A percentile compares a stretch with the other conserved stretches of the same genome.
Evolutionary conservation across 371 early-diverging fungal genomes (phyloP).

Genomic region (Dichotomocladium elegans): DNA sequence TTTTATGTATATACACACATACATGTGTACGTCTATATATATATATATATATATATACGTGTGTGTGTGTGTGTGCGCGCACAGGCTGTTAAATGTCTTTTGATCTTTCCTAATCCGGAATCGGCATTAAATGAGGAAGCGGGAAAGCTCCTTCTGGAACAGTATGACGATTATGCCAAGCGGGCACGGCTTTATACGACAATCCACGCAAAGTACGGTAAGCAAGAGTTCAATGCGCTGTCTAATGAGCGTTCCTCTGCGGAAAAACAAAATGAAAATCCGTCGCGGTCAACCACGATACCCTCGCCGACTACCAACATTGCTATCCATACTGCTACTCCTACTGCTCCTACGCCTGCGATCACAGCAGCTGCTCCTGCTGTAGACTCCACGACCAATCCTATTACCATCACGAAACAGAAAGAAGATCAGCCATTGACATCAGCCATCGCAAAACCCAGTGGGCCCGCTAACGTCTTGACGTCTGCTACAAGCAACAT

Average conservation of each 20-base stretch:
- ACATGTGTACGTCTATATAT: no score
- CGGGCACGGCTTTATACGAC: constrained; percentile 73
- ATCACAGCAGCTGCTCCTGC: not conserved
- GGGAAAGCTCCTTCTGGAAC: constrained; percentile 80
- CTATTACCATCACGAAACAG: not conserved
- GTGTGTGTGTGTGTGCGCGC: not conserved
- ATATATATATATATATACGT: no score
- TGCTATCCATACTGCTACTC: no score
- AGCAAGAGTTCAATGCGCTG: constrained; percentile 19
- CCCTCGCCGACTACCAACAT: not conserved
- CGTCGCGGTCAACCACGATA: not conserved
- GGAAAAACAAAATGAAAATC: not conserved
- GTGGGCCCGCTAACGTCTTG: constrained; percentile 7
- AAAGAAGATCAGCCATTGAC: no score
- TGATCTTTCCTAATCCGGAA: constrained; percentile 93
- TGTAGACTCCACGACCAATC: not conserved
- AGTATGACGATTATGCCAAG: constrained; percentile 77
- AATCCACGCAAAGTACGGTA: constrained; percentile 66
- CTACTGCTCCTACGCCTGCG: not conserved
- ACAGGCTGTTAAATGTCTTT: constrained; percentile 83
- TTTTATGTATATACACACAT: no score
- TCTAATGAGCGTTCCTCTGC: constrained; percentile 2
- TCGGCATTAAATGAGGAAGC: constrained; percentile 93
- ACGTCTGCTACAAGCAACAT: constrained; percentile 13
- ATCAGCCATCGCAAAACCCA: no score